Conservation (phyloP, 257 asterid species). For the Nicotiana benthamiana region DNA sequence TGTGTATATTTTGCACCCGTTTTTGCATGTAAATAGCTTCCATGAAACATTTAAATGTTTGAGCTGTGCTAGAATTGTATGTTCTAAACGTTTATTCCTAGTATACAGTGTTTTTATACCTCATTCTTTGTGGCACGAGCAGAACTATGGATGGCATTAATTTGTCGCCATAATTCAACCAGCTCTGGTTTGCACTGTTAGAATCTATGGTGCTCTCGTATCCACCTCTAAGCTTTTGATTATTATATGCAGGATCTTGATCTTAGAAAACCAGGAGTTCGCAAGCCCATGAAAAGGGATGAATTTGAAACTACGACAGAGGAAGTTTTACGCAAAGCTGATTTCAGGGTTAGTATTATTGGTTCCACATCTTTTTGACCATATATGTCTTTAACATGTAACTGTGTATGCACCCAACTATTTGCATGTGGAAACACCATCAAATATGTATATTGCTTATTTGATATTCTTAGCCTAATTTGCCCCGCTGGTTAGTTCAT, state of each 20-base stretch:
- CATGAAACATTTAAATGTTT: not conserved
- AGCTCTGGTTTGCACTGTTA: not conserved
- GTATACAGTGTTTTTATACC: not conserved
- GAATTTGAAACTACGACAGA: conserved; percentile 73
- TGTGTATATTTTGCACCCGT: not conserved
- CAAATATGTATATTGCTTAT: not conserved
- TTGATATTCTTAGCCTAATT: not conserved
- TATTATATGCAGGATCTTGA: conserved; percentile 67
- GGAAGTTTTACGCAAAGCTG: conserved; percentile 79
- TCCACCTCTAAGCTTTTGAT: conserved; percentile 8
- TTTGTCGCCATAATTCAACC: not conserved
- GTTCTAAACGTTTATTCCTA: not conserved
- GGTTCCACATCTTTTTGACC: not conserved
- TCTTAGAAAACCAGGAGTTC: conserved; percentile 60
- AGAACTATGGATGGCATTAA: not conserved
- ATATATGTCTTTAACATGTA: not conserved
- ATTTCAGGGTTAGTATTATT: conserved; percentile 73
- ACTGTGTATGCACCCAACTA: not conserved
- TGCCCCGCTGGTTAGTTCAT: not conserved
- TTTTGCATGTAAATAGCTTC: not conserved
- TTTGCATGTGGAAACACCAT: not conserved
- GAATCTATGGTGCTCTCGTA: conserved; percentile 11
- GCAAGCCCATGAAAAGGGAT: conserved; percentile 39
- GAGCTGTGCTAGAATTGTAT: not conserved
- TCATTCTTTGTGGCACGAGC: not conserved